Evolutionary conservation across 768 basidiomycete species (phyloP).

Genomic region (Leccinum arenicola): DNA sequence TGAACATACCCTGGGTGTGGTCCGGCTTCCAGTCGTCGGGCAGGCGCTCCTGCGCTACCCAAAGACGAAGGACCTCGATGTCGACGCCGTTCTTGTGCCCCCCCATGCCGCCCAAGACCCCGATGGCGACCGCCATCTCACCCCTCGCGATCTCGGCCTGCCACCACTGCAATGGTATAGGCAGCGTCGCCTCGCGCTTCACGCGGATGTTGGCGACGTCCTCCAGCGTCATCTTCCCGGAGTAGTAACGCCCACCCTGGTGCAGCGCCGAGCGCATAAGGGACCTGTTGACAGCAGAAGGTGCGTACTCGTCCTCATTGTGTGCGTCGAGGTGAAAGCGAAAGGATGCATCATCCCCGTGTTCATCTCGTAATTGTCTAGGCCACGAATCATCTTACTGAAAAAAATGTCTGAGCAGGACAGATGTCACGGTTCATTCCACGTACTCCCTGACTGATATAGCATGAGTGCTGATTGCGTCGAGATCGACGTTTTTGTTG

Average conservation of each 20-base stretch:
- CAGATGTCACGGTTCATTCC: too few relatives aligned
- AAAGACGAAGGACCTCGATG: slow-evolving; percentile 44
- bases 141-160: slow-evolving; percentile 63
- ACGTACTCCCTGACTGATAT: too few relatives aligned
- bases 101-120: slow-evolving; percentile 38
- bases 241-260: slow-evolving; percentile 33
- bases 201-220: slow-evolving; percentile 49
- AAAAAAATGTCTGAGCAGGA: too few relatives aligned
- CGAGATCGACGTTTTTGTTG: too few relatives aligned
- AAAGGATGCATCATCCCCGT: too few relatives aligned
- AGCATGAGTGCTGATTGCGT: too few relatives aligned
- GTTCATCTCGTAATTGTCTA: too few relatives aligned
- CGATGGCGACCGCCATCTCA: slow-evolving; percentile 63
- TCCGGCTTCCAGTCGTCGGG: slow-evolving; percentile 39
- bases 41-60: slow-evolving; percentile 54
- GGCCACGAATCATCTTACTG: too few relatives aligned
- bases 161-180: slow-evolving; percentile 34
- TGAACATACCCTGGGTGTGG: slow-evolving; percentile 27
- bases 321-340: slow-evolving; percentile 45
- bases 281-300: slow-evolving; percentile 37
- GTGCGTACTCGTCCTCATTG: slow-evolving; percentile 44
- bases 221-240: slow-evolving; percentile 26
- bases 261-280: slow-evolving; percentile 40
- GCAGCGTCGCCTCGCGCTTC: slow-evolving; percentile 44
- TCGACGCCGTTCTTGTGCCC: slow-evolving; percentile 42